Evolutionary conservation across 208 protist species (phyloP).

Genomic region (Leishmania guyanensis): DNA sequence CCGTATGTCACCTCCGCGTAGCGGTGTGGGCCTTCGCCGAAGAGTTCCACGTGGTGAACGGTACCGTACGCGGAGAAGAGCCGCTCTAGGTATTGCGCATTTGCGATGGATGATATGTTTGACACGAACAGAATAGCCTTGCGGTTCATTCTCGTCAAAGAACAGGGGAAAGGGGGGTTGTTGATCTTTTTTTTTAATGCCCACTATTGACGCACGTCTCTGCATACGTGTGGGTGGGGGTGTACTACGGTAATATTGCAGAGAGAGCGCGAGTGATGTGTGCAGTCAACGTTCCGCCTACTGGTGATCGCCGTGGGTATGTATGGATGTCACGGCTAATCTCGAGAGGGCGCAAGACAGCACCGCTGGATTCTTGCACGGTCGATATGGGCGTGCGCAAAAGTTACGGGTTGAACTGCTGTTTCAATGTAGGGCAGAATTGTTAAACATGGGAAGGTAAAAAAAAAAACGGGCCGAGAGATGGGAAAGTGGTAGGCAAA

Average conservation of each 20-base stretch:
- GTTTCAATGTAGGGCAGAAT: background rate
- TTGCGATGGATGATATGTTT: slow-evolving; percentile 75
- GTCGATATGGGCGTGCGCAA: background rate
- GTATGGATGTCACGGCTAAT: background rate
- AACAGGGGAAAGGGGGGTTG: no score
- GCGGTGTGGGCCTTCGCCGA: slow-evolving; percentile 46
- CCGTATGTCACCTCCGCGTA: slow-evolving; percentile 79
- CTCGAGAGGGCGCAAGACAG: background rate
- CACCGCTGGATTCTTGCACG: background rate
- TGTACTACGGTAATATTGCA: background rate
- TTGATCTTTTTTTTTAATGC: background rate
- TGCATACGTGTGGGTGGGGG: background rate
- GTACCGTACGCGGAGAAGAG: slow-evolving; percentile 84
- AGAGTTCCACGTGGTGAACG: slow-evolving; percentile 63
- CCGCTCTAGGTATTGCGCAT: slow-evolving; percentile 80
- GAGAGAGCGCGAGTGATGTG: background rate
- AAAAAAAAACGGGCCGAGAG: background rate
- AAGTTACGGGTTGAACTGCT: background rate
- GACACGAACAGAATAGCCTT: slow-evolving; percentile 70
- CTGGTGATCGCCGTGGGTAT: background rate
- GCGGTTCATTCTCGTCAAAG: slow-evolving; percentile 6
- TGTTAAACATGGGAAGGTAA: background rate
- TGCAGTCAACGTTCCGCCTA: background rate
- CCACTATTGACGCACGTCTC: background rate
- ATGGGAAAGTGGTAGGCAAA: background rate